These are phyloP conservation scores for Vaccinium darrowii DNA, from an alignment of 148 eudicot genomes.

Conservation along the genomic window DNA sequence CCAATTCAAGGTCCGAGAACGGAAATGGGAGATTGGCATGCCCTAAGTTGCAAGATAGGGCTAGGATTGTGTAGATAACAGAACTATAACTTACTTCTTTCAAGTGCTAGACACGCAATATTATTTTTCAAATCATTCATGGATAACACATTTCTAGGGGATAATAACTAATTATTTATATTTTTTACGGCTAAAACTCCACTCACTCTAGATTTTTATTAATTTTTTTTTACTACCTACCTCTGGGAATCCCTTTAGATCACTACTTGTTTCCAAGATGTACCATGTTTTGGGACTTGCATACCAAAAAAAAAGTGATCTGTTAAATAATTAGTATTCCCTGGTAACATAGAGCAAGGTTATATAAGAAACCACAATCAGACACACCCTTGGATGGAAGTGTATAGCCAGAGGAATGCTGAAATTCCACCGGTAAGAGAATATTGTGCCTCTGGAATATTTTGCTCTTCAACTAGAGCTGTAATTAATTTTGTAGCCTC, in stretches of 20 bases:
- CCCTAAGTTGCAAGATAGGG: background rate
- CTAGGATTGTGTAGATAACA: background rate
- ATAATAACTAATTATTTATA: background rate
- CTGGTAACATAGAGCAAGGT: constrained; percentile 6
- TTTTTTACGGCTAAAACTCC: background rate
- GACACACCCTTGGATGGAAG: constrained; percentile 70
- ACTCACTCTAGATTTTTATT: background rate
- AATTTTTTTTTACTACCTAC: background rate
- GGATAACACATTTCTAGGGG: background rate
- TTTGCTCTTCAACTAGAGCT: constrained; percentile 60
- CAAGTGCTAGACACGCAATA: background rate
- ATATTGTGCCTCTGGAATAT: constrained; percentile 70
- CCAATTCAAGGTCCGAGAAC: background rate
- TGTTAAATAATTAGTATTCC: background rate
- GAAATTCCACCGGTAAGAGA: constrained; percentile 72
- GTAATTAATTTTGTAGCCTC: constrained; percentile 54
- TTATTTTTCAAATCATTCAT: background rate
- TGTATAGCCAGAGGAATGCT: constrained; percentile 89
- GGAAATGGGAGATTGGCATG: background rate
- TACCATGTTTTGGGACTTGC: background rate
- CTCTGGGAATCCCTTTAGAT: background rate
- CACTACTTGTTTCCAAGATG: background rate
- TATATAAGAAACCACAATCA: background rate
- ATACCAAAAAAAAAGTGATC: background rate
- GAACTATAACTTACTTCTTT: background rate